Conservation (phyloP, 306 rosid genomes). For the Lathyrus tuberosus region DNA sequence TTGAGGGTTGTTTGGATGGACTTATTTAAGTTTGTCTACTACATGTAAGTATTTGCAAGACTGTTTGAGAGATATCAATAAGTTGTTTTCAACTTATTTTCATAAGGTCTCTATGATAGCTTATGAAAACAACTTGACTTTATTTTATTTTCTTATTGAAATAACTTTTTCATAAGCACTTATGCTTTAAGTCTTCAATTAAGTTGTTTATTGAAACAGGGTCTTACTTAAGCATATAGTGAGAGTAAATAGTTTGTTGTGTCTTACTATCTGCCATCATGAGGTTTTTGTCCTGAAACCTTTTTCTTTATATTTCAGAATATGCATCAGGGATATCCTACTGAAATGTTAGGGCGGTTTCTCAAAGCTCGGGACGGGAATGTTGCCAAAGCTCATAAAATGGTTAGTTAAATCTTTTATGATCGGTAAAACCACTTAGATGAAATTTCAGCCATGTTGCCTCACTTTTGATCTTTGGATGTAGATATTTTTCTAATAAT, state of each 20-base stretch:
- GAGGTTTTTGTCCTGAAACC: conserved; percentile 17
- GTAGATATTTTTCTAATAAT: conserved; percentile 40
- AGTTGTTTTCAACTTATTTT: neutral
- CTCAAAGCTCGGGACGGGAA: conserved; percentile 91
- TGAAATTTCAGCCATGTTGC: conserved; percentile 17
- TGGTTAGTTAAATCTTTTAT: conserved; percentile 59
- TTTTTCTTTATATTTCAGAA: conserved; percentile 60
- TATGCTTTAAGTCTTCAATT: too few species aligned
- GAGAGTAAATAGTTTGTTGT: neutral
- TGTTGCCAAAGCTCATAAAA: conserved; percentile 85
- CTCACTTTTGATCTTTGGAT: conserved; percentile 32
- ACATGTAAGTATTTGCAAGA: neutral
- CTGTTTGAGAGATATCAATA: neutral
- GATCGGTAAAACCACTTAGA: conserved; percentile 11
- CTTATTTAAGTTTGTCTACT: neutral
- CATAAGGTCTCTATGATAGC: neutral
- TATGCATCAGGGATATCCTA: conserved; percentile 75
- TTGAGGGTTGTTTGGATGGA: neutral
- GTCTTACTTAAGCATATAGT: neutral
- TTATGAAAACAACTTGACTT: neutral
- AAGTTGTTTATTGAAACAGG: too few species aligned
- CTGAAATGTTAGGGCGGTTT: conserved; percentile 69
- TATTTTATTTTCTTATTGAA: neutral
- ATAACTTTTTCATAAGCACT: neutral
- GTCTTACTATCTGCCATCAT: conserved; percentile 17